These are phyloP conservation scores for Pseudogymnoascus verrucosus DNA, from an alignment of 2,329 filamentous ascomycete species.

Conservation along the genomic window DNA sequence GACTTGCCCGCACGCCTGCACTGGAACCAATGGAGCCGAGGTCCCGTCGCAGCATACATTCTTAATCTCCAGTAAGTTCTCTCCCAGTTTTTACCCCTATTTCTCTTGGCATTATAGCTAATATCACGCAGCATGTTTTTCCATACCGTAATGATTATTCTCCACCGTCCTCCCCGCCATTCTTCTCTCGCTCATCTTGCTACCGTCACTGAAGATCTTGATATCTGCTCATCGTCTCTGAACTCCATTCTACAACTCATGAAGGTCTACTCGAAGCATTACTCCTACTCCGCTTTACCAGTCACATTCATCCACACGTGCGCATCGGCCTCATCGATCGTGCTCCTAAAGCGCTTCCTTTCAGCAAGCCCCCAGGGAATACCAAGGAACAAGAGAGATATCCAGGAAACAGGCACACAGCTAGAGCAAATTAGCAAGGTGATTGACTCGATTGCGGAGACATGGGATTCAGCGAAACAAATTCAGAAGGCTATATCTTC, in stretches of 20 bases:
- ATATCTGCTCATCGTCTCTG: constrained; percentile 43
- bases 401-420: constrained; percentile 40
- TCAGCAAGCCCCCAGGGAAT: constrained; percentile 18
- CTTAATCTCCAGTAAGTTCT: constrained; percentile 36
- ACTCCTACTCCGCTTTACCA: constrained; percentile 37
- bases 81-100: neutral
- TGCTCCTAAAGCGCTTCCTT: constrained; percentile 40
- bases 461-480: constrained; percentile 39
- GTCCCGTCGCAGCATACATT: constrained; percentile 37
- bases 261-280: constrained; percentile 36
- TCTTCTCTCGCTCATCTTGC: constrained; percentile 34
- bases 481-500: constrained; percentile 30
- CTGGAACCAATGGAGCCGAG: constrained; percentile 44
- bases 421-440: constrained; percentile 42
- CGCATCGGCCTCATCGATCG: constrained; percentile 38
- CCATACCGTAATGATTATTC: constrained; percentile 44
- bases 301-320: constrained; percentile 43
- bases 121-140: constrained; percentile 33
- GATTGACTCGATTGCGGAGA: constrained; percentile 44
- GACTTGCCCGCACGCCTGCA: constrained; percentile 39
- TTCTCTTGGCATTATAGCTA: neutral
- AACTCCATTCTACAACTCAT: constrained; percentile 38
- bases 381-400: constrained; percentile 25
- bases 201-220: constrained; percentile 36
- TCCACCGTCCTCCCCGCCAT: constrained; percentile 40